Percentiles rank a stretch among this genome's conserved stretches.
Conservation (phyloP, 2,329 filamentous ascomycete species). For the Paecilomyces fulvus region DNA sequence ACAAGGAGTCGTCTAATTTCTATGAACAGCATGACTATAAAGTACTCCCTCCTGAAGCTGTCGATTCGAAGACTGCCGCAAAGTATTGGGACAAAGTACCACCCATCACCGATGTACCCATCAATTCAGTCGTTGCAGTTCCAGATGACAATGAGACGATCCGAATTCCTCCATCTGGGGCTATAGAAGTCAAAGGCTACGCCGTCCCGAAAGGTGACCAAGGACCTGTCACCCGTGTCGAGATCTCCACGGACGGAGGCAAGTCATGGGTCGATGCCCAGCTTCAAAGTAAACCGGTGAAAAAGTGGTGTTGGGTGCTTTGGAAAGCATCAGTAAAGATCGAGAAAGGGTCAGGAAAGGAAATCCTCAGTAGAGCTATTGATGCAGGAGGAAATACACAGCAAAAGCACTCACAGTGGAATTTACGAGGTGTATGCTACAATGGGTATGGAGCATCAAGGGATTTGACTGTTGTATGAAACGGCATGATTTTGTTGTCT, state of each 20-base stretch:
- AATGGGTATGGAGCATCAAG: constrained; percentile 51
- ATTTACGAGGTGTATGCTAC: constrained; percentile 52
- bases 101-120: constrained; percentile 47
- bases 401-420: constrained; percentile 44
- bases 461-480: constrained; percentile 36
- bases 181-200: constrained; percentile 46
- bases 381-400: constrained; percentile 48
- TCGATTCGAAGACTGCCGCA: constrained; percentile 41
- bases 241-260: constrained; percentile 45
- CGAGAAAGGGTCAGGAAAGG: constrained; percentile 32
- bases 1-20: constrained; percentile 44
- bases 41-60: constrained; percentile 45
- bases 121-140: constrained; percentile 47
- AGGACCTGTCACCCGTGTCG: constrained; percentile 46
- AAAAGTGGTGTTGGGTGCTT: constrained; percentile 50
- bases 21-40: constrained; percentile 55
- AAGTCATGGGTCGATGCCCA: constrained; percentile 43
- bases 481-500: neutral
- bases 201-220: constrained; percentile 46
- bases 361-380: constrained; percentile 46
- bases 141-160: constrained; percentile 41
- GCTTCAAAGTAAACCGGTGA: constrained; percentile 19
- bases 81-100: constrained; percentile 44
- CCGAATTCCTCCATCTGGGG: constrained; percentile 28
- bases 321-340: constrained; percentile 43